A percentile compares a stretch with the other conserved stretches of the same genome.
Conservation (phyloP, 352 stramenopile genomes). For the Phytophthora sansomeana region DNA sequence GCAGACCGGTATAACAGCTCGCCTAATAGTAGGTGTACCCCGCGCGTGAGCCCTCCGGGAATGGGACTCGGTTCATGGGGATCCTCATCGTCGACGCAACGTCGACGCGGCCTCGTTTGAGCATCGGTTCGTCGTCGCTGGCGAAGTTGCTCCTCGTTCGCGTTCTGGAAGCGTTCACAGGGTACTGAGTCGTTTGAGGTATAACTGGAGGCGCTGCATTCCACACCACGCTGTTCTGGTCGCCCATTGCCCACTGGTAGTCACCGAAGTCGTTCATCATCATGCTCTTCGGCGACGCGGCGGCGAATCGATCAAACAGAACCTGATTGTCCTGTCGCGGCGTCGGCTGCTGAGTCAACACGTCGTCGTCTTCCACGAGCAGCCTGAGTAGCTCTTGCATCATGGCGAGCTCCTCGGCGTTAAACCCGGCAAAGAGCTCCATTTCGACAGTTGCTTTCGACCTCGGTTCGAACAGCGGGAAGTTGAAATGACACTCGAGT, state of each 20-base stretch:
- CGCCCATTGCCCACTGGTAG: constrained; percentile 17
- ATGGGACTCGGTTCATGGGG: constrained; percentile 28
- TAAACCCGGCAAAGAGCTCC: constrained; percentile 50
- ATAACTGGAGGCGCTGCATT: constrained; percentile 29
- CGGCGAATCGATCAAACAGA: constrained; percentile 25
- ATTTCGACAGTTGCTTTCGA: constrained; percentile 35
- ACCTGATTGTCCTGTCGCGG: constrained; percentile 28
- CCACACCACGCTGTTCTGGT: constrained; percentile 30
- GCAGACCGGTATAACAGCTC: constrained; percentile 9
- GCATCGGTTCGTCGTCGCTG: constrained; percentile 41
- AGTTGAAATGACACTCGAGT: constrained; percentile 28
- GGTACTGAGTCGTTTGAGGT: constrained; percentile 16
- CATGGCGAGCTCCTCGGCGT: constrained; percentile 49
- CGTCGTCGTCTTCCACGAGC: constrained; percentile 43
- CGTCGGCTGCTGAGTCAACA: constrained; percentile 29
- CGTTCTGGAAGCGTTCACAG: constrained; percentile 20
- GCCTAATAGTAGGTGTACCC: constrained; percentile 41
- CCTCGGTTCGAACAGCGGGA: constrained; percentile 40
- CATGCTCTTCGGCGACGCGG: constrained; percentile 18
- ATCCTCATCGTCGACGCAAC: constrained; percentile 29
- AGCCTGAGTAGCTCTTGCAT: constrained; percentile 48
- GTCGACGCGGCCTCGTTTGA: constrained; percentile 41
- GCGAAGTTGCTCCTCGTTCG: constrained; percentile 43
- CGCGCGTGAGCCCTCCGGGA: constrained; percentile 19
- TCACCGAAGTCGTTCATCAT: constrained; percentile 15